Base-by-base conservation (phyloP, 2,329 filamentous ascomycete genomes). In the Ophiocordyceps camponoti-rufipedis region DNA sequence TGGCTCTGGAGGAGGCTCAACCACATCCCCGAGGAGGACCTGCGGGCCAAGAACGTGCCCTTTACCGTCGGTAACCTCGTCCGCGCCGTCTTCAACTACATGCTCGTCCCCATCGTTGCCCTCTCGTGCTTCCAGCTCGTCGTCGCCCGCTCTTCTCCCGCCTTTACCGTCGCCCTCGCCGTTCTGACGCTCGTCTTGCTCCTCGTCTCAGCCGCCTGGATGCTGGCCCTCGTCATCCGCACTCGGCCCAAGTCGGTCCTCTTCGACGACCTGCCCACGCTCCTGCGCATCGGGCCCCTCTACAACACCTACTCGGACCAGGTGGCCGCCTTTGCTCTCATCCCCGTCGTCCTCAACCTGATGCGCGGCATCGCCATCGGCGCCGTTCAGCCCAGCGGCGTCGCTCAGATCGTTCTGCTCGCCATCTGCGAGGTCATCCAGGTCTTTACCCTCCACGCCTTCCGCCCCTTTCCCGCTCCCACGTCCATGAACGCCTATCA, bases 401-500 rank as follows among this genome's bases (percentile, higher is more conserved):
- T 95, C 47, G 88, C 87, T 3, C 91, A 98, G 62, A 75, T 98
- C 47, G 84, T 95, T 23, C 70, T 96, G 41, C 72, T 98, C 38
- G 88, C 88, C 28, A 89, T 95, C 46, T 95, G 88, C 61, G 91
- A 98, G 64, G 83, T 96, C 50, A 82, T 95, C 32, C 78, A 88
- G 48, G 78, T 95, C 33, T 69, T 96, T 41, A 89, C 88, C 0
- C 67, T 96, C 5, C 80, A 91, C 54, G 85, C 86, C 8, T 94
- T 96, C 66, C 79, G 84, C 14, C 91, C 91, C 0, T 98, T 93
- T 56, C 81, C 89, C 49, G 79, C 80, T 2, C 79, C 88, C 19
- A 96, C 91, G 0, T 95, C 89, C 28, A 98, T 98, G 91, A 96
- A 96, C 58, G 78, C 85, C 10, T 95, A 95, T 53, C 88, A 96